These are phyloP conservation scores for peach (Prunus persica) DNA, from an alignment of 306 rosid genomes.

Conservation along the genomic window Prunus_persica_NCBIv2 NC_034009.1:42621001-42621500, in stretches of 20 bases:
- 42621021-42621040: slow-evolving; percentile 33
- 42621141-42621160: too few species aligned
- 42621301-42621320: neutral
- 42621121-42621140: neutral
- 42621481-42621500: slow-evolving; percentile 95
- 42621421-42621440: slow-evolving; percentile 52
- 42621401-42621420: slow-evolving; percentile 5
- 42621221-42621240: neutral
- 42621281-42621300: neutral
- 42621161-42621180: neutral
- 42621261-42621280: neutral
- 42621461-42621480: slow-evolving; percentile 88
- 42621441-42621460: slow-evolving; percentile 94
- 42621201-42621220: neutral
- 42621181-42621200: neutral
- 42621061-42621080: neutral
- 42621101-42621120: neutral
- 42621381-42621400: slow-evolving; percentile 11
- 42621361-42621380: neutral
- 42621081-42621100: neutral
- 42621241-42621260: neutral
- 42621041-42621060: neutral
- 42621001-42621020: slow-evolving; percentile 99
- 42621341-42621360: neutral
- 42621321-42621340: neutral